Percentiles rank a stretch among this genome's conserved stretches.
Evolutionary conservation across 2,329 filamentous ascomycete genomes (phyloP).

Genomic region (Fusarium nygamai): DNA sequence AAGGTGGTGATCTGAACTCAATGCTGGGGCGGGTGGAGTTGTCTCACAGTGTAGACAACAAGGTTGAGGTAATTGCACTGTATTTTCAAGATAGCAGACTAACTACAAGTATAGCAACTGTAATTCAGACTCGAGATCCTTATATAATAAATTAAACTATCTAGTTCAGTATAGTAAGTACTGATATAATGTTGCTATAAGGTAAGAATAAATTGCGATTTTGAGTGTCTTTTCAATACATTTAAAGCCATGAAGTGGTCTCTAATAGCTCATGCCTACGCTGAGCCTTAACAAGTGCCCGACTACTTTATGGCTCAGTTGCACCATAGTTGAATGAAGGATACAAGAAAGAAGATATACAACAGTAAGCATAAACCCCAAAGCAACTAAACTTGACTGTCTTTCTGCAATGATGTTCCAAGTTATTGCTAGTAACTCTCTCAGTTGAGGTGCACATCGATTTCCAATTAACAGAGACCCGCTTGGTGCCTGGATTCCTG

Average conservation of each 20-base stretch:
- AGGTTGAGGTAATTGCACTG: background rate
- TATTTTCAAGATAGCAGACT: background rate
- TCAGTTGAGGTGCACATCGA: background rate
- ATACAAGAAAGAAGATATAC: background rate
- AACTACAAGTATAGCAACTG: background rate
- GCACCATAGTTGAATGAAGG: too few relatives aligned
- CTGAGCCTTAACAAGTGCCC: background rate
- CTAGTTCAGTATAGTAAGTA: too few relatives aligned
- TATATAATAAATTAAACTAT: too few relatives aligned
- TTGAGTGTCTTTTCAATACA: background rate
- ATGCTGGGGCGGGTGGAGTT: slow-evolving; percentile 40
- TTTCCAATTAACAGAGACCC: slow-evolving; percentile 1
- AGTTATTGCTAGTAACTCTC: background rate
- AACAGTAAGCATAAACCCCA: background rate
- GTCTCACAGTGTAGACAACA: background rate
- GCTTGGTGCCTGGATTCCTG: slow-evolving; percentile 23
- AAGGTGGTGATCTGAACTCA: slow-evolving; percentile 33
- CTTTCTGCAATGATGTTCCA: background rate
- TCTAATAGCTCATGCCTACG: background rate
- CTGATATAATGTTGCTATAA: background rate
- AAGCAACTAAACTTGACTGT: background rate
- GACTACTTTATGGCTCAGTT: background rate
- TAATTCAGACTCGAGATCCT: background rate
- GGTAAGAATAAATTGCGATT: too few relatives aligned
- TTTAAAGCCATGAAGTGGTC: background rate